Conservation (phyloP, 108 stramenopile species). For the Fistulifera solaris region DNA sequence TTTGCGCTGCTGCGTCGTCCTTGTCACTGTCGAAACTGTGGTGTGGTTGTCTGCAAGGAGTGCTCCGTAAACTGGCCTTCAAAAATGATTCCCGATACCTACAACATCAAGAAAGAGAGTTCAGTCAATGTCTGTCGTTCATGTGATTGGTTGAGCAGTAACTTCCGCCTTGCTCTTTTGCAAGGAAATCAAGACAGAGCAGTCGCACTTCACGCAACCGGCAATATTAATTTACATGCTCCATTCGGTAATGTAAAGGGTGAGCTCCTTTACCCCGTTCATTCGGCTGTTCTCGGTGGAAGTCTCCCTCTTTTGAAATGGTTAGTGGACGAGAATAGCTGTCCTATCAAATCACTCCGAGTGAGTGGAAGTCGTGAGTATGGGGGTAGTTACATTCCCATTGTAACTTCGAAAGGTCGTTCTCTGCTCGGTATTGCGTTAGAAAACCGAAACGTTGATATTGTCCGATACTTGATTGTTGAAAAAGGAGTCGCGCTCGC, state of each 20-base stretch:
- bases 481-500: conserved; percentile 50
- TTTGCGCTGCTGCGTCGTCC: conserved; percentile 41
- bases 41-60: conserved; percentile 36
- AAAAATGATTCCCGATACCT: conserved; percentile 51
- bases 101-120: conserved; percentile 42
- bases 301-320: conserved; percentile 39
- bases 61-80: conserved; percentile 41
- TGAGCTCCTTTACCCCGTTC: conserved; percentile 37
- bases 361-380: conserved; percentile 17
- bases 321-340: conserved; percentile 51
- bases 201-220: conserved; percentile 38
- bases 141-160: conserved; percentile 45
- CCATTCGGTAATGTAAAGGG: conserved; percentile 34
- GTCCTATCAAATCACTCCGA: conserved; percentile 43
- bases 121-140: conserved; percentile 37
- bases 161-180: conserved; percentile 49
- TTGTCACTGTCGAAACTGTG: conserved; percentile 60
- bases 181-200: conserved; percentile 42
- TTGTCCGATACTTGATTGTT: conserved; percentile 68
- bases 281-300: conserved; percentile 49
- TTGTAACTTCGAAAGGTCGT: conserved; percentile 59
- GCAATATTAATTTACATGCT: conserved; percentile 21
- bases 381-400: conserved; percentile 31
- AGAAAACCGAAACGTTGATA: conserved; percentile 40
- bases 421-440: conserved; percentile 62